phyloP scores from a whole-genome alignment of 169 alveolate genomes.

The Eimeria tenella region DNA sequence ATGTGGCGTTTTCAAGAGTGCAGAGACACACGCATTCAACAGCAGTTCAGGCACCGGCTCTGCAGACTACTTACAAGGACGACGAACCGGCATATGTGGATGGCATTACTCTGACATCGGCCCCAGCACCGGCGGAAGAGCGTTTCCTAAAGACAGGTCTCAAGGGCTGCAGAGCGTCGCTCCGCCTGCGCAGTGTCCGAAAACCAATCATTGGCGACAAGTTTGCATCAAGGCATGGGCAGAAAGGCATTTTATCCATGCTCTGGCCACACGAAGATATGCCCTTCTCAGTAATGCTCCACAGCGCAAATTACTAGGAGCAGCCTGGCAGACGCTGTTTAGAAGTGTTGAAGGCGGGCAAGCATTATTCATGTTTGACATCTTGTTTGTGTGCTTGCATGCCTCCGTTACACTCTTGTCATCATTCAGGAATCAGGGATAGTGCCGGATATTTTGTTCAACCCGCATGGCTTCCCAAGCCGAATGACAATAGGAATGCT shows the following conservation, averaged over 20 bases:
- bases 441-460: constrained; percentile 99
- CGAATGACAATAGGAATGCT: constrained; percentile 99
- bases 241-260: constrained; percentile 97
- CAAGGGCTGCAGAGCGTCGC: constrained; percentile 78
- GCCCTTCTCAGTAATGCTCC: constrained; percentile 92
- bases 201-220: constrained; percentile 99
- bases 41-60: constrained; percentile 72
- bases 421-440: constrained; percentile 96
- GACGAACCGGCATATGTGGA: constrained; percentile 87
- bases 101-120: constrained; percentile 80
- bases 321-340: not conserved
- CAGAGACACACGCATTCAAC: constrained; percentile 61
- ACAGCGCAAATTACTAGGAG: not conserved
- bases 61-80: constrained; percentile 82
- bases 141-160: constrained; percentile 41
- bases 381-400: not conserved
- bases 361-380: not conserved
- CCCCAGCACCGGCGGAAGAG: constrained; percentile 71
- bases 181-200: constrained; percentile 84
- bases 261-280: constrained; percentile 94
- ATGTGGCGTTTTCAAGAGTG: constrained; percentile 19
- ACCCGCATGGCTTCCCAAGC: constrained; percentile 99
- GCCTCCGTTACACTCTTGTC: not conserved
- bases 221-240: constrained; percentile 99
- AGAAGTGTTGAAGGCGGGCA: not conserved